Evolutionary conservation across 2,329 filamentous ascomycete genomes (phyloP).

Genomic region (Diplodia intermedia): DNA sequence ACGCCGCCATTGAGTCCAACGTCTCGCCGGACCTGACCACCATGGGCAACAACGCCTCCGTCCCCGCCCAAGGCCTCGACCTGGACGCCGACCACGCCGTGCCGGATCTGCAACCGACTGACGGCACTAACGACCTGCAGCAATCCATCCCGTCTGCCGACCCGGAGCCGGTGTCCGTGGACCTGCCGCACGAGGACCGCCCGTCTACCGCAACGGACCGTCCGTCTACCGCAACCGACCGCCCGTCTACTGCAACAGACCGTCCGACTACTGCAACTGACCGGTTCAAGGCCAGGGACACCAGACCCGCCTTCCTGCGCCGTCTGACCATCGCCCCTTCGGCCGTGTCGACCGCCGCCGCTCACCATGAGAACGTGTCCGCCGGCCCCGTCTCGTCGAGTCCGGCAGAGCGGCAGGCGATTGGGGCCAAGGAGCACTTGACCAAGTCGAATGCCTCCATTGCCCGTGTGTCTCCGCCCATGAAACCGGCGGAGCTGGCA

Average conservation of each 20-base stretch:
- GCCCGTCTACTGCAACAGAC: neutral
- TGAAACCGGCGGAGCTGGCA: neutral
- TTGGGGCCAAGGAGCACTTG: conserved; percentile 24
- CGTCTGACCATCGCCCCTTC: conserved; percentile 17
- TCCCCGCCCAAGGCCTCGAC: conserved; percentile 11
- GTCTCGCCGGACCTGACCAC: conserved; percentile 13
- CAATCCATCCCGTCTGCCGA: conserved; percentile 5
- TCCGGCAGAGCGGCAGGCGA: neutral
- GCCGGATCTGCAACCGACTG: conserved; percentile 6
- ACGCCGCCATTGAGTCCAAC: neutral
- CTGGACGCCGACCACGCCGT: neutral
- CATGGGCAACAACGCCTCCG: conserved; percentile 23
- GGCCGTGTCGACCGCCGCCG: conserved; percentile 9
- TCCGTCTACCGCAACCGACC: neutral
- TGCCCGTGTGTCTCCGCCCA: conserved; percentile 12
- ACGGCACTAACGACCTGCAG: conserved; percentile 19
- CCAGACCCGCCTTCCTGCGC: conserved; percentile 27
- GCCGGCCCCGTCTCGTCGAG: conserved; percentile 9
- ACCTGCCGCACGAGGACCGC: neutral
- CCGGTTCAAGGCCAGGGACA: conserved; percentile 9
- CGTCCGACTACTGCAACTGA: neutral
- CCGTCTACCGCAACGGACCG: neutral
- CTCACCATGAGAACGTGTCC: conserved; percentile 25
- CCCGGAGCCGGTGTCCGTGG: neutral
- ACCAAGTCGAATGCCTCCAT: conserved; percentile 19